Evolutionary conservation across 495 filamentous ascomycete genomes (phyloP).

Genomic region (Trichoderma erinaceum): DNA sequence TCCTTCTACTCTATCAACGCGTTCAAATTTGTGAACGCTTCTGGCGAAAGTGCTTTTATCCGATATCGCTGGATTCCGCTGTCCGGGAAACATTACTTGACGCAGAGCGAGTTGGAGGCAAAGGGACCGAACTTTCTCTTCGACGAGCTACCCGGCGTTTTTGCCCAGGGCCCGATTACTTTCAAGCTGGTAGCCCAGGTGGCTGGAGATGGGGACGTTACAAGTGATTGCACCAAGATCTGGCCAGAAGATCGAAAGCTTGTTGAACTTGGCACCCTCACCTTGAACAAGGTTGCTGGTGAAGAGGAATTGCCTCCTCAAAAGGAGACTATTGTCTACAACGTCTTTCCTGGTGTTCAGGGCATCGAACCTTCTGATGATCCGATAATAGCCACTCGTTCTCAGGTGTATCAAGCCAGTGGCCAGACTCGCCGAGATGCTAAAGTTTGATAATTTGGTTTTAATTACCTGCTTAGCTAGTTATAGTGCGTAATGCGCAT

Average conservation of each 20-base stretch:
- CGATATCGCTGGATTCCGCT: slow-evolving; percentile 41
- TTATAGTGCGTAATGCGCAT: no score
- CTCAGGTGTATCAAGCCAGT: slow-evolving; percentile 47
- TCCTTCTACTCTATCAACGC: slow-evolving; percentile 44
- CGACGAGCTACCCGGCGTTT: slow-evolving; percentile 32
- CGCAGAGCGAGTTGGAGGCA: slow-evolving; percentile 26
- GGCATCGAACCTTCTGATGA: slow-evolving; percentile 46
- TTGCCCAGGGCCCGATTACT: slow-evolving; percentile 29
- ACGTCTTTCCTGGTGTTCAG: slow-evolving; percentile 48
- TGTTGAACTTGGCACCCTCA: slow-evolving; percentile 45
- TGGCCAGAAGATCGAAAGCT: slow-evolving; percentile 45
- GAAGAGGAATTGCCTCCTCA: slow-evolving; percentile 30
- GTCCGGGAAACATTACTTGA: slow-evolving; percentile 32
- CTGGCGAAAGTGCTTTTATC: slow-evolving; percentile 39
- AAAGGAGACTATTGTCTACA: slow-evolving; percentile 48
- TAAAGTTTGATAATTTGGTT: neutral
- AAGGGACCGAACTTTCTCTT: slow-evolving; percentile 37
- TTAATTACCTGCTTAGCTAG: no score
- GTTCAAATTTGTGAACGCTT: slow-evolving; percentile 39
- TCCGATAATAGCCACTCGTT: slow-evolving; percentile 47
- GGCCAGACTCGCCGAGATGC: slow-evolving; percentile 38
- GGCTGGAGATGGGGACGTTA: slow-evolving; percentile 43
- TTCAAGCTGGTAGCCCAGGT: slow-evolving; percentile 46
- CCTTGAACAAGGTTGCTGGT: slow-evolving; percentile 30
- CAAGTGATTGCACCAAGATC: slow-evolving; percentile 43